phyloP scores from a whole-genome alignment of 495 filamentous ascomycete species.

The Antarctomyces pellizariae region DNA sequence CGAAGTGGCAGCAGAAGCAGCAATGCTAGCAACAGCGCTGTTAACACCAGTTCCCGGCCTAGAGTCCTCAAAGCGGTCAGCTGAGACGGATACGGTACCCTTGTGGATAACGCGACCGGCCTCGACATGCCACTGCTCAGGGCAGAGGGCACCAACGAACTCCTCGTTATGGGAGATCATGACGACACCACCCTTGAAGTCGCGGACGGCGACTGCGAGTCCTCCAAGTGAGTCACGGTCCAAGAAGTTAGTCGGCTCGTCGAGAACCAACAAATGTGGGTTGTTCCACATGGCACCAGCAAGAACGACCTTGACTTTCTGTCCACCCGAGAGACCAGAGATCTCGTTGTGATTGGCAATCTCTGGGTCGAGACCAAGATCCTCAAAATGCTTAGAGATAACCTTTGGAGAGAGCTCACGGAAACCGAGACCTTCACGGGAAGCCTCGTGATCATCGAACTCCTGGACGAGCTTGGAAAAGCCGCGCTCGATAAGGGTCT shows the following conservation, averaged over 20 bases:
- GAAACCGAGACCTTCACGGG: constrained; percentile 90
- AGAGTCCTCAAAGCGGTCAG: constrained; percentile 74
- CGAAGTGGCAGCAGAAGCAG: constrained; percentile 32
- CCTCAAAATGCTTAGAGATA: constrained; percentile 95
- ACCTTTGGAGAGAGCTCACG: constrained; percentile 75
- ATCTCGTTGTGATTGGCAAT: constrained; percentile 98
- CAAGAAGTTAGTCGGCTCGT: constrained; percentile 98
- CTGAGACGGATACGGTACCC: constrained; percentile 42
- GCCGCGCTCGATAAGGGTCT: constrained; percentile 65
- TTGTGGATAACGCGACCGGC: constrained; percentile 72
- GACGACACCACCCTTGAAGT: constrained; percentile 92
- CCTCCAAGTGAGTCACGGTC: constrained; percentile 93
- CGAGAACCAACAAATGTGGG: constrained; percentile 86
- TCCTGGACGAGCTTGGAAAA: constrained; percentile 90
- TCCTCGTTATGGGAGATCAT: constrained; percentile 99
- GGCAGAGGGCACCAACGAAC: constrained; percentile 84
- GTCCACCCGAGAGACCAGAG: constrained; percentile 88
- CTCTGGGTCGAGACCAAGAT: constrained; percentile 85
- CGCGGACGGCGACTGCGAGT: constrained; percentile 84
- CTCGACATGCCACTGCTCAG: constrained; percentile 84
- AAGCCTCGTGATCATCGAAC: constrained; percentile 95
- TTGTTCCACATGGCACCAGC: constrained; percentile 99
- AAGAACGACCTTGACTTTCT: constrained; percentile 97
- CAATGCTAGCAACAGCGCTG: constrained; percentile 22
- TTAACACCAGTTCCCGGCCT: constrained; percentile 26